Evolutionary conservation across 805 yeast species (phyloP), one percentile per base, ranked within the genome.

Genomic region (Wickerhamiella allomyrinae): DNA sequence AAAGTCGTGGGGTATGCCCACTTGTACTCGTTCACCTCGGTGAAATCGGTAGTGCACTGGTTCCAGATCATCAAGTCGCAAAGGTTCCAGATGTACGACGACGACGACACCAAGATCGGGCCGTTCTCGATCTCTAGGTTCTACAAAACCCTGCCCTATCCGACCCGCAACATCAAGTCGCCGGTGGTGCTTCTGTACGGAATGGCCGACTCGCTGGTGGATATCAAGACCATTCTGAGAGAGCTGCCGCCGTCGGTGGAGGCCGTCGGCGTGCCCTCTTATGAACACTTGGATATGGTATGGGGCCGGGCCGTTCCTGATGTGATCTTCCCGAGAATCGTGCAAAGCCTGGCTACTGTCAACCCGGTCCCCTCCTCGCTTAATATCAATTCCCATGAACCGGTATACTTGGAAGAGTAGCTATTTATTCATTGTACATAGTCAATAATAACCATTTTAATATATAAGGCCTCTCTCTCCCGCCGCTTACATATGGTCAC

Each of bases 11-110:
- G 83, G 13, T 89, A 84, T 59, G 75, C 84, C 14, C 96, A 91
- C 58, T 66, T 89, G 42, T 89, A 87, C 62, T 82, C 95, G 2
- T 80, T 94, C 19, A 85, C 97, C 0, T 76, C 87, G 2, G 97
- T 87, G 20, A 89, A 87, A 59, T 74, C 82, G 8, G 86, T 85
- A 36, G 96, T 86, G n/a, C 95, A 85, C 60, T 85, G 95, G 95
- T 84, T 85, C 54, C 95, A 85, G 61, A 87, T 89, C 41, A 82
- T 89, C 47, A 69, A 79, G 41, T 69, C 80, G 6, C 74, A 73
- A 37, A 70, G 73, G 38, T 87, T 89, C 59, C 95, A 87, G 59
- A 80, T 91, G 94, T 89, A 76, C 60, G 91, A 82, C 54, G 95
- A 85, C 46, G 94, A 84, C 48, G 65, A 58, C 17, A 22, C 21